A percentile compares a stretch with the other conserved stretches of the same genome.
Conservation (phyloP, 1,284 basidiomycete species). For the Erythrobasidium hasegawianum region DNA sequence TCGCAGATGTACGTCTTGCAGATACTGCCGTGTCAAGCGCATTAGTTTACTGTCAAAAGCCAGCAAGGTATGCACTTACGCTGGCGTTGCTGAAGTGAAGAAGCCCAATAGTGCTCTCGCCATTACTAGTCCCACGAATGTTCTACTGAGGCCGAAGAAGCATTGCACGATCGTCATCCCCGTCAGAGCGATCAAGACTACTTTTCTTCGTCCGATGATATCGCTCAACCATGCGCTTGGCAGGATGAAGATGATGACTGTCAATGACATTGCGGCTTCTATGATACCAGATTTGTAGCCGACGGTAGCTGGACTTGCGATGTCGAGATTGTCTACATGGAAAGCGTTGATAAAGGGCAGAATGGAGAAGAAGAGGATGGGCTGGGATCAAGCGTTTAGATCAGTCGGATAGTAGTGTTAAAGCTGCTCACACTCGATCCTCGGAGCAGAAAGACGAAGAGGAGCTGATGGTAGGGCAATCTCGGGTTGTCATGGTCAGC, state of each 20-base stretch:
- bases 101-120: conserved; percentile 13
- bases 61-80: neutral
- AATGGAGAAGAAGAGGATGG: no score
- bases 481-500: no score
- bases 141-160: conserved; percentile 12
- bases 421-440: no score
- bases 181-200: neutral
- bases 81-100: conserved; percentile 14
- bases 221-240: conserved; percentile 8
- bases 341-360: no score
- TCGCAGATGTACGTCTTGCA: conserved; percentile 2
- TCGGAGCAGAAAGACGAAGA: no score
- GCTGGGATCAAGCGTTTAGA: no score
- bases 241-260: conserved; percentile 6
- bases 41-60: neutral
- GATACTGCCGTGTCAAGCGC: neutral
- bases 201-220: conserved; percentile 2
- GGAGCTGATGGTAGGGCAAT: no score
- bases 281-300: conserved; percentile 13
- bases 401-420: no score
- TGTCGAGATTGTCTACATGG: no score
- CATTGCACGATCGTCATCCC: neutral
- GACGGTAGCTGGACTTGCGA: neutral
- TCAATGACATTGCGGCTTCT: conserved; percentile 10
- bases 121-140: neutral